A percentile compares a stretch with the other conserved stretches of the same genome.
Evolutionary conservation across 2,329 filamentous ascomycete genomes (phyloP).

Genomic region (Xylaria sp.): DNA sequence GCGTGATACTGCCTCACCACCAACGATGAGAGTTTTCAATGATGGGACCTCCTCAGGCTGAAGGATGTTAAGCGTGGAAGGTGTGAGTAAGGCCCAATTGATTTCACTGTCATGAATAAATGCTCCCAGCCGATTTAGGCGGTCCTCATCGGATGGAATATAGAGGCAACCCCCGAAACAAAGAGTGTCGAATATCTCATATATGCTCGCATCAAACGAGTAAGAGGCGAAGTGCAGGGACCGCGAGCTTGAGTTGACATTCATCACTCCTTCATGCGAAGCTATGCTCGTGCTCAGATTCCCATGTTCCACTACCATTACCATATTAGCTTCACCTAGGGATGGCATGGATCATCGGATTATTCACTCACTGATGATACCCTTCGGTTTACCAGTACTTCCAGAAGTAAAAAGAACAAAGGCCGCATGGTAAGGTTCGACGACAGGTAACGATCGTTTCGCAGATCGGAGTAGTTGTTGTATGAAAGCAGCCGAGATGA

Average conservation of each 20-base stretch:
- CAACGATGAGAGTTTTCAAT: constrained; percentile 40
- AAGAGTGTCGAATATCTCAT: constrained; percentile 51
- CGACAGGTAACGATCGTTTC: background rate
- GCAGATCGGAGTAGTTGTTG: background rate
- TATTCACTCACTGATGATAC: constrained; percentile 50
- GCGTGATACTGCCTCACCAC: constrained; percentile 49
- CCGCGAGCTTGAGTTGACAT: constrained; percentile 31
- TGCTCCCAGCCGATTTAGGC: constrained; percentile 50
- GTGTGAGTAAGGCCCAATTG: constrained; percentile 43
- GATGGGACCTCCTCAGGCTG: constrained; percentile 41
- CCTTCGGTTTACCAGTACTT: constrained; percentile 62
- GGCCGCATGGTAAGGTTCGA: constrained; percentile 13
- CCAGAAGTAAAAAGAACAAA: constrained; percentile 61
- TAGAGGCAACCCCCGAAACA: constrained; percentile 52
- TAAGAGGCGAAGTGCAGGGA: constrained; percentile 48
- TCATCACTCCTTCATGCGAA: constrained; percentile 4
- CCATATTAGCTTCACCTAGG: background rate
- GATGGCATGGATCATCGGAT: background rate
- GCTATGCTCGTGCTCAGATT: constrained; percentile 22
- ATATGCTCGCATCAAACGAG: constrained; percentile 54
- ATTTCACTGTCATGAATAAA: constrained; percentile 37
- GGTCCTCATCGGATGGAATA: constrained; percentile 52
- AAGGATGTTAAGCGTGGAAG: constrained; percentile 39
- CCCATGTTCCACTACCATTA: constrained; percentile 29
- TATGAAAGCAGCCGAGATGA: constrained; percentile 4